phyloP scores from a whole-genome alignment of 192 early-diverging fungal genomes.

The Backusella westeae region DNA sequence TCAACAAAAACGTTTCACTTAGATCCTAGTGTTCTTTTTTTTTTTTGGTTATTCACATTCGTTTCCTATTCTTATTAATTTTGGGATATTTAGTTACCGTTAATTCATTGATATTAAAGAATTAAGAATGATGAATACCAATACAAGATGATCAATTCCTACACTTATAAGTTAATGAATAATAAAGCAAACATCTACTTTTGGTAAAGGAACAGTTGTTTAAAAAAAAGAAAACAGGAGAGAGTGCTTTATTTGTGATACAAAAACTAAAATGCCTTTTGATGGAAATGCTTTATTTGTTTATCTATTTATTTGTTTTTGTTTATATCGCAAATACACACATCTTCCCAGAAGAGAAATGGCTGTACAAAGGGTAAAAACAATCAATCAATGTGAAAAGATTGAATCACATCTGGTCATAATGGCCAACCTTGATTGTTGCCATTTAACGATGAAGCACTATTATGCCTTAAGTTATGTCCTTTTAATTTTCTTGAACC shows the following conservation, averaged over 20 bases:
- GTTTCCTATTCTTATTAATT: too few species aligned
- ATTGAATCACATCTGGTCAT: too few species aligned
- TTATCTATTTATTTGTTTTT: background rate
- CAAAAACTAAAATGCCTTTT: background rate
- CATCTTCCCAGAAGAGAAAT: background rate
- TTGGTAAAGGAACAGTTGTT: background rate
- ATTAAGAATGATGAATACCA: background rate
- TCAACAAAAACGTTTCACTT: too few species aligned
- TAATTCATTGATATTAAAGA: background rate
- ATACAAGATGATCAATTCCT: background rate
- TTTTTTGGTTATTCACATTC: too few species aligned
- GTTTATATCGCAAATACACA: background rate
- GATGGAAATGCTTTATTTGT: background rate
- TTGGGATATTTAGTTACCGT: background rate
- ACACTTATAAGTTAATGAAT: background rate
- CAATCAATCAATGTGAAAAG: too few species aligned
- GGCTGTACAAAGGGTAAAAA: too few species aligned
- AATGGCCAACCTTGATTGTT: background rate
- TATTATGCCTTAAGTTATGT: background rate
- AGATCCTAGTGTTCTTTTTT: too few species aligned
- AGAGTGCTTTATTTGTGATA: background rate
- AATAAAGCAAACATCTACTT: background rate
- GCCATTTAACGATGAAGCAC: background rate
- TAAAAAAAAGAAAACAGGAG: background rate
- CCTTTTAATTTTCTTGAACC: background rate